phyloP scores from a whole-genome alignment of 371 early-diverging fungal genomes.

The Apophysomyces variabilis region DNA sequence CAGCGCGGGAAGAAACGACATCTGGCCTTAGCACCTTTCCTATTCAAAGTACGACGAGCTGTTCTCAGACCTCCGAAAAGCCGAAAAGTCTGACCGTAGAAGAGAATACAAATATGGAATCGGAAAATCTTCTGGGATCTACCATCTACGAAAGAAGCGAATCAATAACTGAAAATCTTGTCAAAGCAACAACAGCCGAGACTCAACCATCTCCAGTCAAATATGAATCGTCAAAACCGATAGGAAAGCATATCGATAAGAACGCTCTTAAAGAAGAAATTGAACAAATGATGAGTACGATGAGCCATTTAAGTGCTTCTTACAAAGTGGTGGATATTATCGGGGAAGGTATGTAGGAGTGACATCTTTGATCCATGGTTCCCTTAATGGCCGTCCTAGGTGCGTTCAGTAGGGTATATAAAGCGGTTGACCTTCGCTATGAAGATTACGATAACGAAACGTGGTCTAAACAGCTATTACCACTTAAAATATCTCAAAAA shows the following conservation, averaged over 20 bases:
- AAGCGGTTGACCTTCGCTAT: constrained; percentile 82
- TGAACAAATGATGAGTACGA: constrained; percentile 16
- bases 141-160: too few relatives aligned
- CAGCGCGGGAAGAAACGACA: too few relatives aligned
- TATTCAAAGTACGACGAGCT: too few relatives aligned
- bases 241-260: neutral
- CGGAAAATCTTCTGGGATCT: too few relatives aligned
- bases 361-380: neutral
- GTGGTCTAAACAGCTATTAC: constrained; percentile 48
- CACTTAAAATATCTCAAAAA: neutral
- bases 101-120: too few relatives aligned
- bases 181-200: neutral
- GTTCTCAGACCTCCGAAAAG: too few relatives aligned
- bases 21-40: too few relatives aligned
- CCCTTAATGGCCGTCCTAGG: constrained; percentile 40
- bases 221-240: neutral
- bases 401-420: constrained; percentile 97
- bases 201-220: neutral
- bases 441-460: constrained; percentile 67
- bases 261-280: neutral
- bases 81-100: too few relatives aligned
- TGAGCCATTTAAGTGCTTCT: constrained; percentile 56
- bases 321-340: constrained; percentile 75
- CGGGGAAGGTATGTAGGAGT: constrained; percentile 67
- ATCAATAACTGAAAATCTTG: neutral